These are phyloP conservation scores for Solanum dulcamara DNA, from an alignment of 257 asterid species.

Conservation along the genomic window DNA sequence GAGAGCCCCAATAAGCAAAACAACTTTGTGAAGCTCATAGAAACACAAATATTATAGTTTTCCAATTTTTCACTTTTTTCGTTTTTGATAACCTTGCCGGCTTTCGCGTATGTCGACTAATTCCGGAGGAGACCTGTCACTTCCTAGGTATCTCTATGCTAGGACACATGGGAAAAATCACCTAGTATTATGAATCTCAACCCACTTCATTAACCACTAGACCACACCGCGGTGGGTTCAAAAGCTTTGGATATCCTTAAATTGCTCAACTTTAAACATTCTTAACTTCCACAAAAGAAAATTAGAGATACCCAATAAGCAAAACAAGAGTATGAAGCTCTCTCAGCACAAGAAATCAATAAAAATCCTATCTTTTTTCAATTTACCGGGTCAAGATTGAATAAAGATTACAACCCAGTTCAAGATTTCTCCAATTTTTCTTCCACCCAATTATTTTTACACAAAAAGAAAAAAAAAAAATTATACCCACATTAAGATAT, in stretches of 20 bases:
- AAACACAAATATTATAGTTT: neutral
- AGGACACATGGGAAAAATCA: neutral
- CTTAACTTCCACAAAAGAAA: neutral
- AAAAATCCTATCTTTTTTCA: neutral
- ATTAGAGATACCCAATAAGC: neutral
- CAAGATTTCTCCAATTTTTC: neutral
- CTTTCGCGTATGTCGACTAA: neutral
- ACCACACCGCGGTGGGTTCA: neutral
- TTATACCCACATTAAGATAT: neutral
- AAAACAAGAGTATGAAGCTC: neutral
- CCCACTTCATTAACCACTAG: neutral
- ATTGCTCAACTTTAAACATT: neutral
- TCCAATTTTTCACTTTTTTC: neutral
- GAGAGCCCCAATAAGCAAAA: neutral
- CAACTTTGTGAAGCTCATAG: neutral
- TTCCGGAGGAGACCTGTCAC: neutral
- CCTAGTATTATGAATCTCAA: neutral
- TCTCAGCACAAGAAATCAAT: neutral
- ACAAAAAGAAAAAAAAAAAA: neutral
- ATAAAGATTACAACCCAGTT: neutral
- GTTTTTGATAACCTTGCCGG: neutral
- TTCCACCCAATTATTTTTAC: neutral
- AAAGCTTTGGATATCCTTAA: neutral
- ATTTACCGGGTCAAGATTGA: neutral
- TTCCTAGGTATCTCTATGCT: neutral